Evolutionary conservation across 768 basidiomycete species (phyloP).

Genomic region (Lyophyllum atratum): DNA sequence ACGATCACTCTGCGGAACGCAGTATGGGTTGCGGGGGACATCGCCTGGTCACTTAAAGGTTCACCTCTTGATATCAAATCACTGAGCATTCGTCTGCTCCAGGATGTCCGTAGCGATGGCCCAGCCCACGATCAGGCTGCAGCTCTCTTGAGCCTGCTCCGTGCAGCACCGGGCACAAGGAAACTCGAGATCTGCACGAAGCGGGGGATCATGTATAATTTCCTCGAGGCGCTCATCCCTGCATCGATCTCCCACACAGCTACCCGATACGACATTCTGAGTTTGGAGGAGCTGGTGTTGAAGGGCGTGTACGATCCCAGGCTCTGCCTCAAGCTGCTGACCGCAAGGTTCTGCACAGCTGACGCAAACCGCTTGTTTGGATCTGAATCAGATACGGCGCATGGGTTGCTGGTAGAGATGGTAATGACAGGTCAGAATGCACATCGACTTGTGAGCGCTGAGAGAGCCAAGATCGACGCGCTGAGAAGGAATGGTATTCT

Average conservation of each 20-base stretch:
- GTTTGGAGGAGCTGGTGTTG: background rate
- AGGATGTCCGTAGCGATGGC: background rate
- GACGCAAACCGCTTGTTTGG: background rate
- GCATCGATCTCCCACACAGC: background rate
- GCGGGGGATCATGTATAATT: background rate
- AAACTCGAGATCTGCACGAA: background rate
- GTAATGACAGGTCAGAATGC: background rate
- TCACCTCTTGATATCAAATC: background rate
- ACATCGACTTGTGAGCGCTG: background rate
- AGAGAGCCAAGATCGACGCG: background rate
- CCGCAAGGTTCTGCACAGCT: background rate
- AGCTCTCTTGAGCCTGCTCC: background rate
- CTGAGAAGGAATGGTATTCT: background rate
- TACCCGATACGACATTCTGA: background rate
- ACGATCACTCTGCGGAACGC: background rate
- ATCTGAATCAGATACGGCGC: background rate
- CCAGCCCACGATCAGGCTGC: background rate
- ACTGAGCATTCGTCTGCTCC: background rate
- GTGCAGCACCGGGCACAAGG: background rate
- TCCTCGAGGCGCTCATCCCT: background rate
- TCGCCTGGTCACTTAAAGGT: background rate
- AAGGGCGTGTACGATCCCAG: background rate
- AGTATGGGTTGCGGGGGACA: background rate
- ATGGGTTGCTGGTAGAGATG: background rate
- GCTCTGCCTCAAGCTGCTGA: background rate